Evolutionary conservation across 257 asterid genomes (phyloP), one percentile per base, ranked within the genome.

Genomic region (Osmanthus fragrans): DNA sequence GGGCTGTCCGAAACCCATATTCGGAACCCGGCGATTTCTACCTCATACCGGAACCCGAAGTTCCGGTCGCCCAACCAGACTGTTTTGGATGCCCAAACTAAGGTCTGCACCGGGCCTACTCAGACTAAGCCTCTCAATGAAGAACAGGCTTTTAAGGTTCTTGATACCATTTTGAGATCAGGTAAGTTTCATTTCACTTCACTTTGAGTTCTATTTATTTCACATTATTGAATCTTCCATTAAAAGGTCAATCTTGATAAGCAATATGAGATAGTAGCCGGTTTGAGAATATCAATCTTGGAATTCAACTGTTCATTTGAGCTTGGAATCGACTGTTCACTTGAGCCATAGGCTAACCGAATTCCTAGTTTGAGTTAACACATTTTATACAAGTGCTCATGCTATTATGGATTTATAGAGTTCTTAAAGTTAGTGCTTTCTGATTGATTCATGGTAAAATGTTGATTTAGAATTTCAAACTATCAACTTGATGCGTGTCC

Each of bases 101-200:
- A 86, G 91, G 97, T 95, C 70, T 95, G 99, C 79, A 95, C 98
- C 2, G 97, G 98, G 18, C 99, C 99, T 39, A 95, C 97, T 34
- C 98, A 90, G 71, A 93, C 99, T 77, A 90, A 81, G 88, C 97
- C 98, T 70, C 99, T 95, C 45, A 85, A 76, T 80, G 96, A 89
- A 34, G 97, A 91, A 77, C 94, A 95, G 79, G 98, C 99, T 81
- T 92, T 89, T 82, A 93, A 90, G 86, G 99, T 93, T 77, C 83
- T 95, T 29, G 95, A 93, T 32, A 91, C 97, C 37, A 93, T 95
- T 77, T 79, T 93, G 21, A 91, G 83, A 85, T 93, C 97, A 79
- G 97, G 97, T 92, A 71, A 69, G 30, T 49, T 77, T 7, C 36
- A 19, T 49, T 77, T 7, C 40, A 19, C 39, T 27, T 65, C 3